These are phyloP conservation scores for Nakazawaea ishiwadae DNA, from an alignment of 805 yeast genomes.

Conservation along the genomic window DNA sequence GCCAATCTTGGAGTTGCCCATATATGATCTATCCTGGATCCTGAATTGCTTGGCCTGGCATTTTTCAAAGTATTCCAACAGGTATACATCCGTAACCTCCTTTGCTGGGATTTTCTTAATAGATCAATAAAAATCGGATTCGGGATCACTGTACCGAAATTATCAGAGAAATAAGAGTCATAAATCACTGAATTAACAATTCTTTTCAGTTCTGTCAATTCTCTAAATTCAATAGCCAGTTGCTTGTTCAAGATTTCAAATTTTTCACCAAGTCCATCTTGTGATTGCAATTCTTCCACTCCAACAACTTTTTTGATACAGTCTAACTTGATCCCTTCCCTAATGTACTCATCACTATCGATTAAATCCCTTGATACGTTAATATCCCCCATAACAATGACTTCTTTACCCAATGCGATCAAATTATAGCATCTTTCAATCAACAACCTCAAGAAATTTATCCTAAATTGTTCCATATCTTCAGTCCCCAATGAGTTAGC, in stretches of 20 bases:
- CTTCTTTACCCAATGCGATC: slow-evolving; percentile 53
- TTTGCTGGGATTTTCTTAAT: slow-evolving; percentile 50
- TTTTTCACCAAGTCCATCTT: slow-evolving; percentile 14
- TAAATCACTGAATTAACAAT: slow-evolving; percentile 39
- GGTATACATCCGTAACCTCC: slow-evolving; percentile 67
- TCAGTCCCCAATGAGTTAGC: slow-evolving; percentile 77
- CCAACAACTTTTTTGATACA: slow-evolving; percentile 23
- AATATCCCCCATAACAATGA: slow-evolving; percentile 84
- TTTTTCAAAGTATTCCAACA: slow-evolving; percentile 86
- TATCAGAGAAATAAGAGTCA: slow-evolving; percentile 16
- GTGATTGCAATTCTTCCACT: too few species aligned
- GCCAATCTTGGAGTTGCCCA: slow-evolving; percentile 40
- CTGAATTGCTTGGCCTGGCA: slow-evolving; percentile 76
- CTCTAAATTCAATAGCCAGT: too few species aligned
- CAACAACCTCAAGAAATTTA: slow-evolving; percentile 52
- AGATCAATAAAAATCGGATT: slow-evolving; percentile 50
- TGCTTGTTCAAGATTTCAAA: slow-evolving; percentile 38
- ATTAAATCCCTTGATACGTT: slow-evolving; percentile 76
- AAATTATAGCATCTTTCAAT: slow-evolving; percentile 59
- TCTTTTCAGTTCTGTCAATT: slow-evolving; percentile 35
- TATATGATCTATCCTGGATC: slow-evolving; percentile 83
- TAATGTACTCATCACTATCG: slow-evolving; percentile 73
- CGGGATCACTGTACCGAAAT: neutral
- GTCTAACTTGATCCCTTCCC: slow-evolving; percentile 35
- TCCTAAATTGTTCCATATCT: slow-evolving; percentile 57